These are phyloP conservation scores for Raffaelea arxii DNA, from an alignment of 2,329 filamentous ascomycete species.

Conservation along the genomic window DNA sequence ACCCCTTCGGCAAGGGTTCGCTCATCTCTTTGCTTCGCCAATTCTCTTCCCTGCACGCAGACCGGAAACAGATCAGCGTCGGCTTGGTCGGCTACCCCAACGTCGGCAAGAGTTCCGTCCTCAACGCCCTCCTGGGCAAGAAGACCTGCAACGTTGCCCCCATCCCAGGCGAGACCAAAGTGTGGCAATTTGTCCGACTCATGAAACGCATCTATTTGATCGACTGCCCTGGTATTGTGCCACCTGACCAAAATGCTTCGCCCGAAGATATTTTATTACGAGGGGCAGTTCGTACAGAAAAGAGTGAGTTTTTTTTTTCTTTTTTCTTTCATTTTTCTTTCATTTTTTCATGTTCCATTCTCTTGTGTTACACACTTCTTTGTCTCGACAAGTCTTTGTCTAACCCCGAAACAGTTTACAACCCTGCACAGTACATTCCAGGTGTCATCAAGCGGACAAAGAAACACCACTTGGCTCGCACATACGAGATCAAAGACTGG, in stretches of 20 bases:
- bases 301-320: constrained; percentile 24
- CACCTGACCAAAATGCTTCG: constrained; percentile 73
- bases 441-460: constrained; percentile 74
- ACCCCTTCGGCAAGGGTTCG: constrained; percentile 93
- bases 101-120: constrained; percentile 91
- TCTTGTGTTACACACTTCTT: no score
- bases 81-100: constrained; percentile 79
- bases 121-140: constrained; percentile 88
- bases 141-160: constrained; percentile 89
- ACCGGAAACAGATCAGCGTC: constrained; percentile 71
- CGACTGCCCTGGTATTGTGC: constrained; percentile 93
- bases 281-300: constrained; percentile 89
- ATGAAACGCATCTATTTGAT: constrained; percentile 84
- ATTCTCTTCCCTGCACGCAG: constrained; percentile 61
- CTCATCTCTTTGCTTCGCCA: constrained; percentile 86
- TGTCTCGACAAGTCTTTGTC: no score
- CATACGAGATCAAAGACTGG: constrained; percentile 80
- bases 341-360: neutral
- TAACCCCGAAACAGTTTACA: no score
- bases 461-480: constrained; percentile 79
- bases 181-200: constrained; percentile 29
- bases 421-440: constrained; percentile 91
- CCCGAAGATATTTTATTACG: constrained; percentile 82
- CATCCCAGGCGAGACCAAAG: constrained; percentile 89
- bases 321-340: neutral